Conservation (phyloP, 768 basidiomycete species). For the Tricholoma sp. region DNA sequence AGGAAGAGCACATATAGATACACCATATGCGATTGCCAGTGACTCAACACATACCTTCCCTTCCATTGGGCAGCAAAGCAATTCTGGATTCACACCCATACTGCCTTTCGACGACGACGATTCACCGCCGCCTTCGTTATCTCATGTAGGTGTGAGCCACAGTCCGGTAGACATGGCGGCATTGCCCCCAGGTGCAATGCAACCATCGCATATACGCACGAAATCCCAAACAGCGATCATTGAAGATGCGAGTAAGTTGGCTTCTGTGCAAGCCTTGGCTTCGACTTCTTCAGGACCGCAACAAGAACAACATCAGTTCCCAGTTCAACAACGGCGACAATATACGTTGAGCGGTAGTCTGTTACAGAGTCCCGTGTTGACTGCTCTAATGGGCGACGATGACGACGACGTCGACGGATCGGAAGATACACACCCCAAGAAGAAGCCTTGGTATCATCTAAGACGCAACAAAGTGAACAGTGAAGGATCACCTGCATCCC, state of each 20-base stretch:
- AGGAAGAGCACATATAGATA: constrained; percentile 78
- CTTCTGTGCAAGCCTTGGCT: constrained; percentile 15
- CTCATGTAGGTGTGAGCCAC: constrained; percentile 31
- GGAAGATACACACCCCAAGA: constrained; percentile 42
- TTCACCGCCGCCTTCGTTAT: constrained; percentile 47
- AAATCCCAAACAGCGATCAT: constrained; percentile 84
- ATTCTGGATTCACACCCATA: constrained; percentile 9
- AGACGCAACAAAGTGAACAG: constrained; percentile 57
- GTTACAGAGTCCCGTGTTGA: constrained; percentile 16
- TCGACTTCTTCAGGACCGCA: constrained; percentile 7
- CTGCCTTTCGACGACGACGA: constrained; percentile 32
- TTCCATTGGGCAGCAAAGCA: constrained; percentile 47
- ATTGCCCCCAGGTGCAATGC: constrained; percentile 60
- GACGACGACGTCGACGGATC: constrained; percentile 36
- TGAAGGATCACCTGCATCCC: constrained; percentile 33
- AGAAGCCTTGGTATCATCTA: constrained; percentile 68
- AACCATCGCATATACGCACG: constrained; percentile 63
- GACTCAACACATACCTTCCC: constrained; percentile 66
- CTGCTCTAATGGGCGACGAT: constrained; percentile 21
- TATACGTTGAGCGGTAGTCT: constrained; percentile 17
- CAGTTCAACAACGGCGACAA: constrained; percentile 13
- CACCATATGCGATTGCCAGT: constrained; percentile 74
- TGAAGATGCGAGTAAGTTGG: constrained; percentile 61
- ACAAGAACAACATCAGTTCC: constrained; percentile 8
- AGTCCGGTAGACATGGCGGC: constrained; percentile 28